Evolutionary conservation across 2,329 filamentous ascomycete genomes (phyloP).

Genomic region (Dryadomyces quercivorus): DNA sequence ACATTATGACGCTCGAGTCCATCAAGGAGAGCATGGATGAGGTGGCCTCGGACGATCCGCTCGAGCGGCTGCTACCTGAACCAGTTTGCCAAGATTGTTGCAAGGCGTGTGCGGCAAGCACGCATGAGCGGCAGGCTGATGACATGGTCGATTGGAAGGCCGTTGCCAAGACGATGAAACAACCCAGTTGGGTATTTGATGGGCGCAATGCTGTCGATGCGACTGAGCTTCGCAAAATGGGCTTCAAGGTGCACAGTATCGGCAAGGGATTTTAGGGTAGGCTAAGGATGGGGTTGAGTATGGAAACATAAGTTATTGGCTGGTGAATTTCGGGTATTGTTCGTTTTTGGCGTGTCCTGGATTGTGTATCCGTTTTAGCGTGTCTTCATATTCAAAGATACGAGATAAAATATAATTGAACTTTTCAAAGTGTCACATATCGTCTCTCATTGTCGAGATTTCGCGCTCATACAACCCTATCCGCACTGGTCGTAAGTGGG

Average conservation of each 20-base stretch:
- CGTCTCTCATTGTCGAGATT: no score
- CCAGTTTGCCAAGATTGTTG: background rate
- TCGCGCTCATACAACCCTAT: no score
- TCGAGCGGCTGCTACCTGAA: background rate
- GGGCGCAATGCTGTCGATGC: conserved; percentile 2
- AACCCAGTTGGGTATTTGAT: conserved; percentile 5
- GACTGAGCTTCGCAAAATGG: background rate
- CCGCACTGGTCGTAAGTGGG: no score
- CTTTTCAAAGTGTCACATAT: no score
- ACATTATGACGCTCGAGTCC: background rate
- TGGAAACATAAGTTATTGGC: no score
- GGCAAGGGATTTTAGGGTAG: conserved; percentile 9
- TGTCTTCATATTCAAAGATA: no score
- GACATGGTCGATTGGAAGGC: conserved; percentile 1
- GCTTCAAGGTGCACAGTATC: conserved; percentile 4
- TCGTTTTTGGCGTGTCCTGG: background rate
- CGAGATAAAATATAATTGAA: no score
- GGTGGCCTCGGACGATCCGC: background rate
- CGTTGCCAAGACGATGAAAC: background rate
- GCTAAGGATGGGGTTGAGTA: background rate
- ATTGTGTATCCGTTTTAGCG: no score
- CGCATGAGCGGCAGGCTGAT: background rate
- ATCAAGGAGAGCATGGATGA: background rate
- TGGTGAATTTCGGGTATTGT: background rate
- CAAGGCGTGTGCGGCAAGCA: background rate